Percentiles rank a stretch among this genome's conserved stretches.
phyloP scores from a whole-genome alignment of 2,329 filamentous ascomycete genomes.

The Talaromyces sp. region DNA sequence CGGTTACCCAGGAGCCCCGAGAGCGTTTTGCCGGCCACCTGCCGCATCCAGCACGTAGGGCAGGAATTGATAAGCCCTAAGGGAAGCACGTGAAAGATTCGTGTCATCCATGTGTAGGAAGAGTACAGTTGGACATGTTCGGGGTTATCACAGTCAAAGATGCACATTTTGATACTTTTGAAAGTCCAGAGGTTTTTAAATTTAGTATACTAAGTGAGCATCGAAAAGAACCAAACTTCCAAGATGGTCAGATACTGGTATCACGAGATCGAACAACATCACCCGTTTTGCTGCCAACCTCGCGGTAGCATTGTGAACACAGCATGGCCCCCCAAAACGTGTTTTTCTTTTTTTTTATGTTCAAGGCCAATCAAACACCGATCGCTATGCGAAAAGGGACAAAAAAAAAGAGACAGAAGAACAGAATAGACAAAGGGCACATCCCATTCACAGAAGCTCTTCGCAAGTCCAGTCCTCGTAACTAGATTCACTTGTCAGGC shows the following conservation, averaged over 20 bases:
- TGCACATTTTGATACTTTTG: background rate
- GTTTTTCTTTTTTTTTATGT: constrained; percentile 1
- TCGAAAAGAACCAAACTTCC: background rate
- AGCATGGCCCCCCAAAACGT: background rate
- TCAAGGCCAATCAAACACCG: constrained; percentile 28
- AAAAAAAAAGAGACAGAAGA: constrained; percentile 12
- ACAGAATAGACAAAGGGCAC: constrained; percentile 14
- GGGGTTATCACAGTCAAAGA: background rate
- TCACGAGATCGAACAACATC: background rate
- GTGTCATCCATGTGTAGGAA: background rate
- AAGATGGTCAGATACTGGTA: background rate
- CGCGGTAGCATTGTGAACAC: background rate
- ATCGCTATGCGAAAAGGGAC: constrained; percentile 34
- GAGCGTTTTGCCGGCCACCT: background rate
- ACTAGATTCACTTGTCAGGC: constrained; percentile 40
- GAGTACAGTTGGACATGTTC: too few species aligned
- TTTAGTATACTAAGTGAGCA: background rate
- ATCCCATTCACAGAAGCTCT: constrained; percentile 61
- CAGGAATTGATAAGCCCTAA: background rate
- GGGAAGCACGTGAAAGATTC: background rate
- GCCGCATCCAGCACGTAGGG: background rate
- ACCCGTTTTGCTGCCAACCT: background rate
- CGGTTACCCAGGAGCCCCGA: constrained; percentile 18
- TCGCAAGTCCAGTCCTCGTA: constrained; percentile 99
- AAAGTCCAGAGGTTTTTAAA: background rate